These are phyloP conservation scores for Royoungia palumana DNA, from an alignment of 768 basidiomycete species.

Conservation along the genomic window DNA sequence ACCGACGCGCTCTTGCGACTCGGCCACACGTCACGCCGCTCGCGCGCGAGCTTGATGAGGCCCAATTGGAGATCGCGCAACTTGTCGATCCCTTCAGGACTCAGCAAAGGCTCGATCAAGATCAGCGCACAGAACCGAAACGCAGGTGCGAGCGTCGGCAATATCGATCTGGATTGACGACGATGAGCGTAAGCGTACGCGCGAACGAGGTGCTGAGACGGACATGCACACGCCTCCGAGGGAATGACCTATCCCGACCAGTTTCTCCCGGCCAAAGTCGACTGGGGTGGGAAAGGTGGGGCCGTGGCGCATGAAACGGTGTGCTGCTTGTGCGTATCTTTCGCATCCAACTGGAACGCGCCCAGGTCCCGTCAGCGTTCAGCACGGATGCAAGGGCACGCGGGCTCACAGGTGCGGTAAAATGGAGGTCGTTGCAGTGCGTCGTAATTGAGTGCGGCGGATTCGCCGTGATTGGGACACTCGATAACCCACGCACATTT, in stretches of 20 bases:
- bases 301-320: slow-evolving; percentile 51
- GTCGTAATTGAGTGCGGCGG: slow-evolving; percentile 51
- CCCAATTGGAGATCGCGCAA: slow-evolving; percentile 38
- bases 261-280: slow-evolving; percentile 47
- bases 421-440: slow-evolving; percentile 43
- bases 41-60: slow-evolving; percentile 47
- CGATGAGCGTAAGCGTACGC: neutral
- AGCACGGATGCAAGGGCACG: neutral
- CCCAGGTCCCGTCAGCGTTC: slow-evolving; percentile 1
- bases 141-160: slow-evolving; percentile 45
- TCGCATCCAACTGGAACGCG: slow-evolving; percentile 53
- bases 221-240: slow-evolving; percentile 65
- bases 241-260: slow-evolving; percentile 68
- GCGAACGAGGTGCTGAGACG: slow-evolving; percentile 11
- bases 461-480: slow-evolving; percentile 70
- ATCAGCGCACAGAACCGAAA: slow-evolving; percentile 51
- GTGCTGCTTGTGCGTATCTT: slow-evolving; percentile 56
- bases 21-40: slow-evolving; percentile 52
- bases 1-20: slow-evolving; percentile 40
- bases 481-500: slow-evolving; percentile 61
- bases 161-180: slow-evolving; percentile 41
- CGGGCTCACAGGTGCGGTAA: slow-evolving; percentile 43
- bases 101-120: slow-evolving; percentile 64
- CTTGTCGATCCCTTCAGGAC: slow-evolving; percentile 43
- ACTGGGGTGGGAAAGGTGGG: slow-evolving; percentile 38